phyloP scores from a whole-genome alignment of 2,329 filamentous ascomycete genomes.

The Emmonsiellopsis sp. region DNA sequence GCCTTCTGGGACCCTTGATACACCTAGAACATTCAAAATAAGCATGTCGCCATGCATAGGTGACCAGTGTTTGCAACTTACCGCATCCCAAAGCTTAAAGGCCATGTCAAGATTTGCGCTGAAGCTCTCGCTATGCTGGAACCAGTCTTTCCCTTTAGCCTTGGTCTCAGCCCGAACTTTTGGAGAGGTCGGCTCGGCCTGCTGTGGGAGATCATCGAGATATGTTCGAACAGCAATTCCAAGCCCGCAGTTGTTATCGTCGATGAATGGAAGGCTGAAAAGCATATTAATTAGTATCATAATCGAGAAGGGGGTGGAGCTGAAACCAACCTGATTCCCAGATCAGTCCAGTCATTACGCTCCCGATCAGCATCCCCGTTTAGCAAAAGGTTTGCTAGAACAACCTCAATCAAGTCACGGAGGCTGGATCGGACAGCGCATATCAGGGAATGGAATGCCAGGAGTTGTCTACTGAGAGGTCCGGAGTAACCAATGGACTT shows the following conservation, averaged over 20 bases:
- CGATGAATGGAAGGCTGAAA: conserved; percentile 33
- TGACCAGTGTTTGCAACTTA: conserved; percentile 29
- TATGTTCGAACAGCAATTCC: conserved; percentile 41
- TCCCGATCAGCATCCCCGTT: conserved; percentile 68
- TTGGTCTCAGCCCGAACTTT: conserved; percentile 42
- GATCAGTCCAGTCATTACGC: conserved; percentile 54
- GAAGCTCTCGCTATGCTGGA: conserved; percentile 51
- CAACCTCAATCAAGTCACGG: conserved; percentile 74
- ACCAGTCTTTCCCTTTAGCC: conserved; percentile 48
- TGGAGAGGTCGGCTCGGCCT: conserved; percentile 44
- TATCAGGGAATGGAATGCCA: conserved; percentile 77
- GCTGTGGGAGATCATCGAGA: conserved; percentile 45
- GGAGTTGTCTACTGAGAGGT: conserved; percentile 78
- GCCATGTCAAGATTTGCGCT: conserved; percentile 49
- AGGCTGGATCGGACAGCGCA: conserved; percentile 68
- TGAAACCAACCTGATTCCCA: conserved; percentile 59
- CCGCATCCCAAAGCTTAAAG: conserved; percentile 57
- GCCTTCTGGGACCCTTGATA: conserved; percentile 49
- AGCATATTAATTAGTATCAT: conserved; percentile 6
- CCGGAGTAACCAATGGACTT: conserved; percentile 85
- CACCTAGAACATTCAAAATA: conserved; percentile 31
- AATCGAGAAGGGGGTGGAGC: neutral
- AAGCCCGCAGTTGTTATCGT: conserved; percentile 37
- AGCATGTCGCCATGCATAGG: neutral
- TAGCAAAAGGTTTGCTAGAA: conserved; percentile 70